phyloP scores from a whole-genome alignment of 2,329 filamentous ascomycete genomes.

The Sarocladium oryzae region DNA sequence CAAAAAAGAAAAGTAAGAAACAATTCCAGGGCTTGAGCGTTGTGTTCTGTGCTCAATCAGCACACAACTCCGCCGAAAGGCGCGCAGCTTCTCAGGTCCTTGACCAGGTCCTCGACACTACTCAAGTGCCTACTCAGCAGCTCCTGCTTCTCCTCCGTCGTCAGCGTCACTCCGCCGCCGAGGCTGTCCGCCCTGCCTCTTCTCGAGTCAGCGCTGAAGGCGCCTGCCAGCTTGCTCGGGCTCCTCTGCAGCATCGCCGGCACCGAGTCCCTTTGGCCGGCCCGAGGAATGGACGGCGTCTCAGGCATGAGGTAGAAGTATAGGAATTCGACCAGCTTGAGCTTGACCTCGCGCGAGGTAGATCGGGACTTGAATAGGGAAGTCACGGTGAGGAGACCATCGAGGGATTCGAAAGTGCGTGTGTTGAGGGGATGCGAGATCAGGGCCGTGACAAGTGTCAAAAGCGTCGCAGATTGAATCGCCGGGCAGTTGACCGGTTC shows the following conservation, averaged over 20 bases:
- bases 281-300: slow-evolving; percentile 50
- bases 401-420: slow-evolving; percentile 83
- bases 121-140: slow-evolving; percentile 70
- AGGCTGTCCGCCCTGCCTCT: slow-evolving; percentile 20
- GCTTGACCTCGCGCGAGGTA: slow-evolving; percentile 82
- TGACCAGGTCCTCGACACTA: slow-evolving; percentile 78
- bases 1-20: not conserved
- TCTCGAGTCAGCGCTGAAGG: slow-evolving; percentile 35
- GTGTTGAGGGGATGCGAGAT: slow-evolving; percentile 83
- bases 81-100: slow-evolving; percentile 72
- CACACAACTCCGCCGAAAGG: slow-evolving; percentile 61
- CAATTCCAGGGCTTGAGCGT: too few relatives aligned
- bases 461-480: slow-evolving; percentile 83
- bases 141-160: slow-evolving; percentile 75
- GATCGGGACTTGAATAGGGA: slow-evolving; percentile 86
- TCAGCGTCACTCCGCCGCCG: slow-evolving; percentile 41
- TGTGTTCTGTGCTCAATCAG: slow-evolving; percentile 20
- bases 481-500: slow-evolving; percentile 87
- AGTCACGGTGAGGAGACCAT: slow-evolving; percentile 86
- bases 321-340: slow-evolving; percentile 93
- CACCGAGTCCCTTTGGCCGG: slow-evolving; percentile 37
- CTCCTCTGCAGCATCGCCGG: slow-evolving; percentile 56
- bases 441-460: slow-evolving; percentile 83
- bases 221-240: slow-evolving; percentile 60
- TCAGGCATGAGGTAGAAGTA: slow-evolving; percentile 99